phyloP scores from a whole-genome alignment of 2,329 filamentous ascomycete genomes.

The Pseudogymnoascus sp. region DNA sequence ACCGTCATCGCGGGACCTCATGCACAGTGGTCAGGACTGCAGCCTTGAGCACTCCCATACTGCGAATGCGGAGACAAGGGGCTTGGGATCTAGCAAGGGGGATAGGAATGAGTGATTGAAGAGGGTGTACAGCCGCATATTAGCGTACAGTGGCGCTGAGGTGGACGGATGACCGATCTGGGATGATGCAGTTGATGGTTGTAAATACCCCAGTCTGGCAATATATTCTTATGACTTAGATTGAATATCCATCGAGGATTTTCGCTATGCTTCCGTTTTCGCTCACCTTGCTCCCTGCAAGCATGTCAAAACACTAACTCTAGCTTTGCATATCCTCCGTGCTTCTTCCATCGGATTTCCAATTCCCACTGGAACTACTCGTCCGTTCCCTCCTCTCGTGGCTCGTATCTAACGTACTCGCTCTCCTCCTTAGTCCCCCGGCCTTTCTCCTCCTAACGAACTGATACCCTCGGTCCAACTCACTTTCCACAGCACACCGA shows the following conservation, averaged over 20 bases:
- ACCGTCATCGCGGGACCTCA: background rate
- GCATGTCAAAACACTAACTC: background rate
- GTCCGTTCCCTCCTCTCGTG: conserved; percentile 24
- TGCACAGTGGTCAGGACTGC: background rate
- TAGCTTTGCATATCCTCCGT: conserved; percentile 2
- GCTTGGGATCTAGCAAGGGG: background rate
- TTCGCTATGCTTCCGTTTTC: conserved; percentile 4
- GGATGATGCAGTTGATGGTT: background rate
- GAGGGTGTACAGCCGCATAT: background rate
- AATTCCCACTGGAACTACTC: conserved; percentile 23
- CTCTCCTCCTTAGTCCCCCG: conserved; percentile 26
- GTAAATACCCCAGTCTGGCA: background rate
- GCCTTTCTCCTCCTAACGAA: conserved; percentile 53
- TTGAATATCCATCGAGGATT: background rate
- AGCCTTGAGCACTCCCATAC: background rate
- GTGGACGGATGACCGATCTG: background rate
- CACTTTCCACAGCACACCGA: conserved; percentile 77
- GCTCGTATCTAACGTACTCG: conserved; percentile 25
- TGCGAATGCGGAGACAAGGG: background rate
- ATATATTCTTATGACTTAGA: background rate
- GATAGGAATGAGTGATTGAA: background rate
- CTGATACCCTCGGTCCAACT: conserved; percentile 81
- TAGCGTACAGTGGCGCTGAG: background rate
- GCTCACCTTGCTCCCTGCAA: background rate
- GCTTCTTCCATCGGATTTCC: conserved; percentile 7